phyloP scores from a whole-genome alignment of 345 rosid species.

The Ricinus communis region DNA sequence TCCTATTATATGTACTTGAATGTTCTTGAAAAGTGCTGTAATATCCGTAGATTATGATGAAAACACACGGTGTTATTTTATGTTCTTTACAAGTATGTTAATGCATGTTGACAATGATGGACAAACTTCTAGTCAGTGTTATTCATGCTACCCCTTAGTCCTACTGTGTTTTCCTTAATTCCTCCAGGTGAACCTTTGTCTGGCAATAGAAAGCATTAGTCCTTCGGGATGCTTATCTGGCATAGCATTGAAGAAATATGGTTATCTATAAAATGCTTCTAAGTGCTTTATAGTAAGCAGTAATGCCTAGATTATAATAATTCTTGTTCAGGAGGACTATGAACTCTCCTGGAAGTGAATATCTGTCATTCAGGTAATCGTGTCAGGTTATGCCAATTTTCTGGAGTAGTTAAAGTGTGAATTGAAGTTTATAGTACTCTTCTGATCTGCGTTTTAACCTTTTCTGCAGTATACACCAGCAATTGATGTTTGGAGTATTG shows the following conservation, averaged over 20 bases:
- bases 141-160: neutral
- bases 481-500: constrained; percentile 96
- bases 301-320: constrained; percentile 83
- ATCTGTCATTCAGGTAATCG: constrained; percentile 86
- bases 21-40: neutral
- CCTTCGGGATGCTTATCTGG: neutral
- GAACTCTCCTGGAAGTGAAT: constrained; percentile 99
- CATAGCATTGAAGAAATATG: constrained; percentile 21
- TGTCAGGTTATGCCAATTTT: constrained; percentile 53
- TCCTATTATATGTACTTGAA: neutral
- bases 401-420: constrained; percentile 28
- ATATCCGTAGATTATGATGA: neutral
- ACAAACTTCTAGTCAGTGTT: neutral
- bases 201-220: neutral
- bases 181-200: neutral
- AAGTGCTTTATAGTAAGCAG: constrained; percentile 55
- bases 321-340: constrained; percentile 99
- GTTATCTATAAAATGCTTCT: constrained; percentile 39
- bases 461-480: constrained; percentile 96
- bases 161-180: neutral
- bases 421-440: constrained; percentile 9
- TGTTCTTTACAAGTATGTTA: neutral
- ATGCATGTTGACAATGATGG: neutral
- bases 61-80: neutral
- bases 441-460: constrained; percentile 29